A percentile compares a stretch with the other conserved stretches of the same genome.
These are phyloP conservation scores for Trichoderma afroharzianum DNA, from an alignment of 2,329 filamentous ascomycete species.

Conservation along the genomic window DNA sequence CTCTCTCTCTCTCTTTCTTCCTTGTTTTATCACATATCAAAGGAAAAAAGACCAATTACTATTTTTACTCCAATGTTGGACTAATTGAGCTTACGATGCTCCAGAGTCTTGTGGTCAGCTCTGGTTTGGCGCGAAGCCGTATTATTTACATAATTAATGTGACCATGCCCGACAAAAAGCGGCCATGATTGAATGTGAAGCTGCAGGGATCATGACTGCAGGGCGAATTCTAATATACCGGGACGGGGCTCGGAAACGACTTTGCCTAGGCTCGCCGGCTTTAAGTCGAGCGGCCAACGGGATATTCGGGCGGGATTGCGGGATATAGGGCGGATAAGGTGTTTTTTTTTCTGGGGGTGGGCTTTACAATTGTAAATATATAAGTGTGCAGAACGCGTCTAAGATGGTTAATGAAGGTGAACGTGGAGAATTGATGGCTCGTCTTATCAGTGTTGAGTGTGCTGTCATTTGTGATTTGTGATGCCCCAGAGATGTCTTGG, in stretches of 20 bases:
- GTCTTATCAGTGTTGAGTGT: not conserved
- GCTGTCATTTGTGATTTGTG: constrained; percentile 5
- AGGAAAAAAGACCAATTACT: not conserved
- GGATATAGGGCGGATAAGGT: constrained; percentile 1
- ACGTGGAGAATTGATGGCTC: not conserved
- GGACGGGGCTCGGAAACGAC: not conserved
- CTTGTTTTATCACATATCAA: not conserved
- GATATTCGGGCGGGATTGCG: not conserved
- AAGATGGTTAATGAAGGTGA: constrained; percentile 10
- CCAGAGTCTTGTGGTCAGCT: not conserved
- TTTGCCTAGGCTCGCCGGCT: not conserved
- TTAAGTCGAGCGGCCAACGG: not conserved
- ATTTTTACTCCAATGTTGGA: constrained; percentile 1
- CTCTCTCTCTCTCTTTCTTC: not conserved
- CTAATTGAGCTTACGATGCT: not conserved
- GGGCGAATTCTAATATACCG: not conserved
- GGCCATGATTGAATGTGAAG: not conserved
- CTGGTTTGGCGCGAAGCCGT: constrained; percentile 3
- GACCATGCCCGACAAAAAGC: not conserved
- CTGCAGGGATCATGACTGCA: not conserved
- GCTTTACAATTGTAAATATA: not conserved
- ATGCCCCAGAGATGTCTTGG: too few species aligned
- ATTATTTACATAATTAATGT: constrained; percentile 15
- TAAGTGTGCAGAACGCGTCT: not conserved
- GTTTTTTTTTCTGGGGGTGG: not conserved